A percentile compares a stretch with the other conserved stretches of the same genome.
These are phyloP conservation scores for Eucalyptus cloeziana DNA, from an alignment of 345 rosid genomes.

Conservation along the genomic window DNA sequence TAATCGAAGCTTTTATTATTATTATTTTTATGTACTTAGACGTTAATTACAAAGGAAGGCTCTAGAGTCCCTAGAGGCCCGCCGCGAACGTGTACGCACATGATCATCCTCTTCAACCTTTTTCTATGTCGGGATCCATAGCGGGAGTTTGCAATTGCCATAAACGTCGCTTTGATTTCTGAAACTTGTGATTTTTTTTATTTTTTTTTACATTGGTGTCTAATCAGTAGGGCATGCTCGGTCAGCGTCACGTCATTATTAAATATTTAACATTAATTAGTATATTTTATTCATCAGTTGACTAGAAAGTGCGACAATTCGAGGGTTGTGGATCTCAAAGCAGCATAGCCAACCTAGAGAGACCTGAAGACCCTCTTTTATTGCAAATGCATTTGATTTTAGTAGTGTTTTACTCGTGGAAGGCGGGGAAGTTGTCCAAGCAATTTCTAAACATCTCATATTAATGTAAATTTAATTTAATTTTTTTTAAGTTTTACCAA, in stretches of 20 bases:
- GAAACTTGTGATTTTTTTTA: neutral
- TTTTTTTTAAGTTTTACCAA: fast-evolving
- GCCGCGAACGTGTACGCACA: neutral
- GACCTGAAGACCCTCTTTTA: neutral
- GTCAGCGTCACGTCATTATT: neutral
- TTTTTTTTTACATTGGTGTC: neutral
- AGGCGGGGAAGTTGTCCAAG: neutral
- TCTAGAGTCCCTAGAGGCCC: neutral
- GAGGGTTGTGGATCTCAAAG: neutral
- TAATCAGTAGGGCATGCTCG: neutral
- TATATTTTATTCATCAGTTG: neutral
- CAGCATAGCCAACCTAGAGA: neutral
- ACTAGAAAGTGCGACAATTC: neutral
- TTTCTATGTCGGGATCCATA: neutral
- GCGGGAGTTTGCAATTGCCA: neutral
- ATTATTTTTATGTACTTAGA: neutral
- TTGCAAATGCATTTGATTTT: neutral
- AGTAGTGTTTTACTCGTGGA: neutral
- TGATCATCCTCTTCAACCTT: neutral
- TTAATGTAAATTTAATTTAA: neutral
- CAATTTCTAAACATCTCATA: neutral
- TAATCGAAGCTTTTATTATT: neutral
- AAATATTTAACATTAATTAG: neutral
- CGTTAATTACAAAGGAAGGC: neutral
- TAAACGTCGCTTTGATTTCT: neutral